Percentiles rank a stretch among this genome's conserved stretches.
phyloP scores from a whole-genome alignment of 148 eudicot species.

The Cornus kousa region DNA sequence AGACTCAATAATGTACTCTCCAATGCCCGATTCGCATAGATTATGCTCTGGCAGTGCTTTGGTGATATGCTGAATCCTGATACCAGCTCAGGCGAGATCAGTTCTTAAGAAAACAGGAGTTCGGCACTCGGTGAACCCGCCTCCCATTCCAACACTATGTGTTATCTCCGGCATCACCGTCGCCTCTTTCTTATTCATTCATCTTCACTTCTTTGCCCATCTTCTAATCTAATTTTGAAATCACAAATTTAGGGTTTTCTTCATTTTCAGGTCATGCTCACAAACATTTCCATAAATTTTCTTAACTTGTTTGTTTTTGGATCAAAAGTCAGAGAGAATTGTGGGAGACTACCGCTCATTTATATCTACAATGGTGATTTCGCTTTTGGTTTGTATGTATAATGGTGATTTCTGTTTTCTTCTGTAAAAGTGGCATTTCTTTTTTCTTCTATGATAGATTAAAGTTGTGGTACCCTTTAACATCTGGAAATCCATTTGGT shows the following conservation, averaged over 20 bases:
- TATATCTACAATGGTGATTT: too few relatives aligned
- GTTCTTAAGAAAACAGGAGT: constrained; percentile 45
- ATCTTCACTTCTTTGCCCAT: neutral
- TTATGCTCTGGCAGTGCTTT: constrained; percentile 35
- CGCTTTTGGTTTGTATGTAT: too few relatives aligned
- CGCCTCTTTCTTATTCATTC: neutral
- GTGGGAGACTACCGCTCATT: too few relatives aligned
- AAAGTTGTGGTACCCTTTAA: too few relatives aligned
- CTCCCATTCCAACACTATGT: constrained; percentile 55
- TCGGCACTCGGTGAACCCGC: constrained; percentile 39
- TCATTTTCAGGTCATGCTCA: neutral
- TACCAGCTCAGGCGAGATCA: constrained; percentile 52
- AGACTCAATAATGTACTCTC: constrained; percentile 38
- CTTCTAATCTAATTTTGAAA: neutral
- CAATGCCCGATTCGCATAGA: constrained; percentile 53
- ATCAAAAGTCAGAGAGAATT: neutral
- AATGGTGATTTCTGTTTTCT: too few relatives aligned
- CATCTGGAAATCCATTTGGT: too few relatives aligned
- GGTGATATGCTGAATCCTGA: constrained; percentile 53
- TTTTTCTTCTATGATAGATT: too few relatives aligned
- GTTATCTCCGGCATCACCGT: constrained; percentile 3
- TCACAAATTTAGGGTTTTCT: neutral
- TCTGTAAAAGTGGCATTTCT: too few relatives aligned
- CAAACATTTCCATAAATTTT: too few relatives aligned
- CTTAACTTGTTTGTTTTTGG: neutral